Conservation (phyloP, 306 rosid species). For the Trichosanthes truncata region DNA sequence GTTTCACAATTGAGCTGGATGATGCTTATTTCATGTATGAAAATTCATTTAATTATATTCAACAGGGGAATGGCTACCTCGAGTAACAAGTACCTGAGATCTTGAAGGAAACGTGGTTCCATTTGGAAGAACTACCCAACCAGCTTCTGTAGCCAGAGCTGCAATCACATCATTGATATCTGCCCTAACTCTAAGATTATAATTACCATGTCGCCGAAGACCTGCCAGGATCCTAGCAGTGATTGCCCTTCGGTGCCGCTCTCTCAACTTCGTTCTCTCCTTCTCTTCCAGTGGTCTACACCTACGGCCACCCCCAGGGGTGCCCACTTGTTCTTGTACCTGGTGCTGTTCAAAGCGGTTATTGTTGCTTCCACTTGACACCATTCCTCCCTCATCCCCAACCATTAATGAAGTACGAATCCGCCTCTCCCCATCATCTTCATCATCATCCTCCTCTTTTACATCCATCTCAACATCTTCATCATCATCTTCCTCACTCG, state of each 20-base stretch:
- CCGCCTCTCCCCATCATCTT: constrained; percentile 38
- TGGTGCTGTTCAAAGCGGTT: constrained; percentile 50
- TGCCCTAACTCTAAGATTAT: constrained; percentile 95
- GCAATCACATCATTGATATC: constrained; percentile 94
- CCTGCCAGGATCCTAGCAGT: constrained; percentile 97
- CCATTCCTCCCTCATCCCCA: constrained; percentile 59
- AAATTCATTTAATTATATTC: neutral
- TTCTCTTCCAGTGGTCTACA: constrained; percentile 91
- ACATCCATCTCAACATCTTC: constrained; percentile 87
- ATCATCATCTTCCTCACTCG: constrained; percentile 83
- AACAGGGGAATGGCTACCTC: neutral
- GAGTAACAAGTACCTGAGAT: constrained; percentile 58
- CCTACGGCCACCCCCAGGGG: constrained; percentile 81
- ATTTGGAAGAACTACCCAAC: constrained; percentile 99
- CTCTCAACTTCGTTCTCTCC: constrained; percentile 95
- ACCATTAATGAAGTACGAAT: constrained; percentile 32
- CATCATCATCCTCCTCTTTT: constrained; percentile 72
- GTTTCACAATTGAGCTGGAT: neutral
- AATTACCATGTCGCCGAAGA: constrained; percentile 92
- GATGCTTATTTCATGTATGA: neutral
- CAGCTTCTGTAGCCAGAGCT: constrained; percentile 95
- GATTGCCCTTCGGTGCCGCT: constrained; percentile 95
- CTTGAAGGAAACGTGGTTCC: constrained; percentile 89
- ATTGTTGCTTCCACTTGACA: constrained; percentile 30
- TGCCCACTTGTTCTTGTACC: constrained; percentile 60